phyloP scores from a whole-genome alignment of 2,329 filamentous ascomycete genomes.

The Fusarium pseudonygamai region DNA sequence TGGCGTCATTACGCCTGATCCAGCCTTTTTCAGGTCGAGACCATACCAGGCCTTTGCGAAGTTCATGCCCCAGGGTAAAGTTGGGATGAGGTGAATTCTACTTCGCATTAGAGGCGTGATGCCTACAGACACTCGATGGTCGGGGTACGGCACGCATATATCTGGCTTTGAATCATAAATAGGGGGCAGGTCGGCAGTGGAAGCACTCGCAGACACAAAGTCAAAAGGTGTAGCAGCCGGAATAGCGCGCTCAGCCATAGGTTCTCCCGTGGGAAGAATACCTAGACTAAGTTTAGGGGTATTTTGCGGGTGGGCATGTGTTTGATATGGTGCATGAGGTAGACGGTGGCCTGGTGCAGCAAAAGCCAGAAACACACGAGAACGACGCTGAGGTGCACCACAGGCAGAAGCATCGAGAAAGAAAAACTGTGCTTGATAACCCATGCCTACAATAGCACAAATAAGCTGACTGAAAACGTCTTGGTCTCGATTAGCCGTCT shows the following conservation, averaged over 20 bases:
- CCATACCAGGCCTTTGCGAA: slow-evolving; percentile 59
- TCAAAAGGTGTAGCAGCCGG: slow-evolving; percentile 65
- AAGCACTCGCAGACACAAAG: slow-evolving; percentile 63
- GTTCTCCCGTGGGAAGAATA: slow-evolving; percentile 64
- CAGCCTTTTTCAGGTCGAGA: slow-evolving; percentile 29
- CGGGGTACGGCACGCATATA: slow-evolving; percentile 71
- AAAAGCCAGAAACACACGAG: slow-evolving; percentile 75
- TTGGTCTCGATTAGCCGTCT: slow-evolving; percentile 56
- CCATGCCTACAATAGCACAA: slow-evolving; percentile 76
- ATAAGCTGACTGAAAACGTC: slow-evolving; percentile 80
- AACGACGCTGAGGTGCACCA: slow-evolving; percentile 72
- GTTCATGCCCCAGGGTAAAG: slow-evolving; percentile 62
- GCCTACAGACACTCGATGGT: slow-evolving; percentile 67
- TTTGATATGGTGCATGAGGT: slow-evolving; percentile 64
- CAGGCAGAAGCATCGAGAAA: slow-evolving; percentile 75
- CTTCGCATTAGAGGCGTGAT: slow-evolving; percentile 52
- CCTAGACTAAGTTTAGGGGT: slow-evolving; percentile 59
- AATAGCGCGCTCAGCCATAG: slow-evolving; percentile 63
- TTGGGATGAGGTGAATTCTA: slow-evolving; percentile 68
- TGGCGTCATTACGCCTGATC: slow-evolving; percentile 48
- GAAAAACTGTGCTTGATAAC: slow-evolving; percentile 77
- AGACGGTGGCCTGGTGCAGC: slow-evolving; percentile 72
- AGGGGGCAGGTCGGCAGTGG: slow-evolving; percentile 67
- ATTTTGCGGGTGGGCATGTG: slow-evolving; percentile 67
- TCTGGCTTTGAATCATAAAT: slow-evolving; percentile 70